These are phyloP conservation scores for Sugiyamaella neomexicana DNA, from an alignment of 1,139 yeast species.

Conservation along the genomic window DNA sequence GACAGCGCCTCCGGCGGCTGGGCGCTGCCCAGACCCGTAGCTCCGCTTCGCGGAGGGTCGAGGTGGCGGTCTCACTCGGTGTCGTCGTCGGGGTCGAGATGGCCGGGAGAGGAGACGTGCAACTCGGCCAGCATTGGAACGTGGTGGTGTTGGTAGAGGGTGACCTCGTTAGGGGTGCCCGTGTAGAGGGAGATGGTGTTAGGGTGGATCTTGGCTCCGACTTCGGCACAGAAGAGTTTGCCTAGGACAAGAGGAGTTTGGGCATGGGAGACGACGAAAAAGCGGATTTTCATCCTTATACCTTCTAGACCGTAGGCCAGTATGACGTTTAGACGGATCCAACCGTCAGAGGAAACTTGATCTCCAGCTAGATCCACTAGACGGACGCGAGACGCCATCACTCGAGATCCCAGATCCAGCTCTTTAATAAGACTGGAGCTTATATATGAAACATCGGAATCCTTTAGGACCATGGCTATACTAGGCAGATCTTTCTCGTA, in stretches of 20 bases:
- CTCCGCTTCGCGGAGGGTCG: too few relatives aligned
- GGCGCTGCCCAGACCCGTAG: too few relatives aligned
- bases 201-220: not conserved
- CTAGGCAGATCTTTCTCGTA: not conserved
- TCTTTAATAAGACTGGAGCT: not conserved
- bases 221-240: not conserved
- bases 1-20: too few relatives aligned
- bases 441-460: conserved; percentile 5
- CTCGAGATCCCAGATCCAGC: not conserved
- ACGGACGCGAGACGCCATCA: not conserved
- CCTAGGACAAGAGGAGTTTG: conserved; percentile 2
- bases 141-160: not conserved
- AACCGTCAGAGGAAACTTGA: not conserved
- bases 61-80: too few relatives aligned
- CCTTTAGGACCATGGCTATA: not conserved
- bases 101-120: not conserved
- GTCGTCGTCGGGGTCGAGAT: too few relatives aligned
- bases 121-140: conserved; percentile 4
- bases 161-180: not conserved
- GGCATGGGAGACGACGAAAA: conserved; percentile 1
- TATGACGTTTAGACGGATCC: not conserved
- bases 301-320: not conserved
- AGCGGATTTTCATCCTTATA: not conserved
- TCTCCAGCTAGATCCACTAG: conserved; percentile 7
- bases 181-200: not conserved